phyloP scores from a whole-genome alignment of 352 stramenopile genomes.

The Bremia lactucae region DNA sequence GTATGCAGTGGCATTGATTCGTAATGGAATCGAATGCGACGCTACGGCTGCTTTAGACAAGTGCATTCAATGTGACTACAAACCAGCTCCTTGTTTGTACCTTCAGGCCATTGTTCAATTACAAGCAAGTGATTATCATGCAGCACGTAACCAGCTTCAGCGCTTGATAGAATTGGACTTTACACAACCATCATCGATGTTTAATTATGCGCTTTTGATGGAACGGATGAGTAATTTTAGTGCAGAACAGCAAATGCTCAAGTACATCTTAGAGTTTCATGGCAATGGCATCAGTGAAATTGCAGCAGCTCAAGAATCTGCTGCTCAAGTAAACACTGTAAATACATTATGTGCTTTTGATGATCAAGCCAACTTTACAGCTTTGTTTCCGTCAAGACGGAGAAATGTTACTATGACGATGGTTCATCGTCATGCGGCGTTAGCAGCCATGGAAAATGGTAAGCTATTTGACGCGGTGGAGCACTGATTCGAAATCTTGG shows the following conservation, averaged over 20 bases:
- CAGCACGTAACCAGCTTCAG: conserved; percentile 36
- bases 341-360: conserved; percentile 11
- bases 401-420: conserved; percentile 9
- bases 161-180: conserved; percentile 49
- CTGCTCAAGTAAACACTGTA: background rate
- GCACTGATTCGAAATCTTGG: background rate
- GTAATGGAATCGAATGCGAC: conserved; percentile 7
- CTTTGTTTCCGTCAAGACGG: conserved; percentile 14
- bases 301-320: background rate
- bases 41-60: conserved; percentile 26
- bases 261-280: conserved; percentile 24
- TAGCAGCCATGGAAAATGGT: conserved; percentile 39
- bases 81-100: conserved; percentile 35
- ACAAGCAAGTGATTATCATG: conserved; percentile 23
- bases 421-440: conserved; percentile 24
- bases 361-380: conserved; percentile 2
- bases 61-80: conserved; percentile 38
- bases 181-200: conserved; percentile 32
- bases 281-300: background rate
- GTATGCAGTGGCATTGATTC: conserved; percentile 38
- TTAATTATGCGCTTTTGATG: conserved; percentile 65
- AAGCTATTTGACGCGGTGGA: background rate
- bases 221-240: conserved; percentile 30
- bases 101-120: conserved; percentile 39
- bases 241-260: conserved; percentile 51